Base-by-base conservation (phyloP, 306 rosid genomes). In the Lablab purpureus region DNA sequence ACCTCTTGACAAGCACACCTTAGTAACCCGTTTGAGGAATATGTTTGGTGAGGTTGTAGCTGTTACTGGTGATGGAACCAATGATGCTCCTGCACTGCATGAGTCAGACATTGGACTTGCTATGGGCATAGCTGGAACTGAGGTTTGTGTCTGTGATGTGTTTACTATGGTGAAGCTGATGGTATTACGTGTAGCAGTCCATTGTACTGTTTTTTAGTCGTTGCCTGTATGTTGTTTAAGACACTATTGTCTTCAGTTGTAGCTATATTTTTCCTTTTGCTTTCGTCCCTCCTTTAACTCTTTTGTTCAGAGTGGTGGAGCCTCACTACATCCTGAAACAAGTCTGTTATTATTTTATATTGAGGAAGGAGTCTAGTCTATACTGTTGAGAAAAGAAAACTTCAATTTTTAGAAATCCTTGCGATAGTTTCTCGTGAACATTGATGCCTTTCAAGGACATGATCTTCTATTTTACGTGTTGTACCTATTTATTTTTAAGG, bases 121-220 rank as follows among this genome's bases (percentile, higher is more conserved):
- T 32, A 94, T 94, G 98, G 98, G 98, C 67, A 94, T 94, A 72
- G 98, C 96, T 19, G 98, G 98, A 81, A 94, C 98, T 5, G 96
- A 94, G 96, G 98, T 91, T 51, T 52, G 86, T 88, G 58, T 60
- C 80, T 76, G 7, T 2, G 54, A 9, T 9, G 72, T 23, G 14
- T 72, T 30, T 52, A 51, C 6, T 27, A 70, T 58, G 64, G 34
- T 74, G 41, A 75, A 79, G 69, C 68, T 47, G 63, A 81, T 25
- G 5, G 68, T 81, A 49, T 34, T 49, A 17, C 18, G 55, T 23
- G 55, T 75, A 12, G 28, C 74, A 72, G 58, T 49, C 55, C 68
- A 36, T 52, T 76, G 17, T 27, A 34, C 22, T 71, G 15, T n/a
- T 30, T 37, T 59, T 41, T 27, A 13, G 17, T 64, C 34, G 71